Evolutionary conservation across 768 basidiomycete species (phyloP).

Genomic region (Pleurotus citrinopileatus): DNA sequence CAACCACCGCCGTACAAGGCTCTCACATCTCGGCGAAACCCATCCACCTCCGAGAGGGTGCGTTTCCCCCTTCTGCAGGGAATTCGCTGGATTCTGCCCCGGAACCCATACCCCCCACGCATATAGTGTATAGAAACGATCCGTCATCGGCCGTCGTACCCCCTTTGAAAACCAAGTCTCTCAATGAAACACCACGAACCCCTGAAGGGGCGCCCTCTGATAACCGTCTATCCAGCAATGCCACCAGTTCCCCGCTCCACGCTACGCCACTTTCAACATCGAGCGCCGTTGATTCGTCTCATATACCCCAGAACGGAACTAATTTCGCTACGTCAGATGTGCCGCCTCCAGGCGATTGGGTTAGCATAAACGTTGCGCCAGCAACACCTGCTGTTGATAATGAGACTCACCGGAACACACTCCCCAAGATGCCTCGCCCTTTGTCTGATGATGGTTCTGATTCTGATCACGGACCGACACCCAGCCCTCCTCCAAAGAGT

Average conservation of each 20-base stretch:
- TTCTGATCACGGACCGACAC: slow-evolving; percentile 23
- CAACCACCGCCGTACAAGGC: slow-evolving; percentile 10
- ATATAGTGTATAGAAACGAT: background rate
- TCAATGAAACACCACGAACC: background rate
- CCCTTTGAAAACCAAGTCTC: background rate
- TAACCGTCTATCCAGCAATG: background rate
- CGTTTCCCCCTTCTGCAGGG: slow-evolving; percentile 49
- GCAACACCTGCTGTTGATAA: slow-evolving; percentile 8
- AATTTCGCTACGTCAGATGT: background rate
- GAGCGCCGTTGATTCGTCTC: background rate
- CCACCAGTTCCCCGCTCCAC: background rate
- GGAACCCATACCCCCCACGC: background rate
- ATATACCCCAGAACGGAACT: background rate
- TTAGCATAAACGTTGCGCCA: slow-evolving; percentile 7
- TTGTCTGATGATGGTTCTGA: slow-evolving; percentile 18
- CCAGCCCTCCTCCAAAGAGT: slow-evolving; percentile 50
- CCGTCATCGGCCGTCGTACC: background rate
- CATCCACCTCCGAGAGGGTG: slow-evolving; percentile 59
- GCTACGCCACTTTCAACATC: background rate
- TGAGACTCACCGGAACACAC: background rate
- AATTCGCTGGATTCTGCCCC: background rate
- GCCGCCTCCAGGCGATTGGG: background rate
- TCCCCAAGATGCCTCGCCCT: background rate
- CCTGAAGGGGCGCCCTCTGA: background rate
- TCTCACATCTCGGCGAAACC: slow-evolving; percentile 21